These are phyloP conservation scores for Elaeis oleifera DNA, from an alignment of 202 grass and related monocot genomes.

Conservation along the genomic window DNA sequence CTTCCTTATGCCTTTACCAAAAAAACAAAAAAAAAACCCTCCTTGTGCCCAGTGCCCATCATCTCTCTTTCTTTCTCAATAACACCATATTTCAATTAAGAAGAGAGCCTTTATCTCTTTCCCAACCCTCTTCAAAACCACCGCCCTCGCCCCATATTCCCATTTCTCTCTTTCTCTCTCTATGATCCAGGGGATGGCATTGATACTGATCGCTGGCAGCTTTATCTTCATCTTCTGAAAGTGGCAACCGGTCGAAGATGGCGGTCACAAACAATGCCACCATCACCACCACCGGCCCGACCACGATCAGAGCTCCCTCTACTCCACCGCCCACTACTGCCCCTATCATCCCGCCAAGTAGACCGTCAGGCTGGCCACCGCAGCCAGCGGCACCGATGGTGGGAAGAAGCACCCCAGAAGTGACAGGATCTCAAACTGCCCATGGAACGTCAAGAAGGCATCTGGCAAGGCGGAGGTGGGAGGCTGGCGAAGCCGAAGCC, in stretches of 20 bases:
- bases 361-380: neutral
- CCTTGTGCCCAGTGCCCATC: too few species aligned
- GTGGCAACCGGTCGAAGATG: slow-evolving; percentile 3
- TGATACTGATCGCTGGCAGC: neutral
- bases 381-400: neutral
- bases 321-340: slow-evolving; percentile 7
- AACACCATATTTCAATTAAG: too few species aligned
- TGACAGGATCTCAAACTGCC: slow-evolving; percentile 1
- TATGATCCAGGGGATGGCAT: too few species aligned
- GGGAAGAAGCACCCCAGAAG: neutral
- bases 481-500: neutral
- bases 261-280: slow-evolving; percentile 5
- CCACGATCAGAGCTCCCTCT: slow-evolving; percentile 1
- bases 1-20: too few species aligned
- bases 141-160: too few species aligned
- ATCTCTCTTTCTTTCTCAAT: too few species aligned
- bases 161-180: too few species aligned
- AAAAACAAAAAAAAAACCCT: too few species aligned
- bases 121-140: too few species aligned
- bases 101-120: too few species aligned
- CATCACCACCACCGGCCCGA: slow-evolving; percentile 10
- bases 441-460: neutral
- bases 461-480: neutral
- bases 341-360: neutral
- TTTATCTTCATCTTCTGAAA: slow-evolving; percentile 1